Percentiles rank a stretch among this genome's conserved stretches.
Evolutionary conservation across 2,329 filamentous ascomycete species (phyloP).

Genomic region (Lecanicillium sp.): DNA sequence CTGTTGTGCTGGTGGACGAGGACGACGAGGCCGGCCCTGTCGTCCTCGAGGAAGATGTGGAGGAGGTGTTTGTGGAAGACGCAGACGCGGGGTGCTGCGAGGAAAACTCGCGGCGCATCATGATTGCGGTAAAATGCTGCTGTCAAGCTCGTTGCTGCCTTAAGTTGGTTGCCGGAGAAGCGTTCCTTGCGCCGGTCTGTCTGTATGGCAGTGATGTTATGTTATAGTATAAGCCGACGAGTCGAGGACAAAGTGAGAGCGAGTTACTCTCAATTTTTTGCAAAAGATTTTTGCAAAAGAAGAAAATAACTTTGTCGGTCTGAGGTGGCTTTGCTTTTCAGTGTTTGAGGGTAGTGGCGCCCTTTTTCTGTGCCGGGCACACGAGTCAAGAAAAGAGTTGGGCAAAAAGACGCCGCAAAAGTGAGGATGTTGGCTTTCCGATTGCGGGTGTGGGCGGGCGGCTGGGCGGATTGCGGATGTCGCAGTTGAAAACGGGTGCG

Average conservation of each 20-base stretch:
- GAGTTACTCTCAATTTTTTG: too few relatives aligned
- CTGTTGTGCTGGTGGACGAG: conserved; percentile 14
- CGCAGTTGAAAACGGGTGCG: conserved; percentile 10
- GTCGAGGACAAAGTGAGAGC: too few relatives aligned
- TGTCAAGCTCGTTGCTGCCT: not conserved
- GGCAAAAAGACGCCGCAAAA: not conserved
- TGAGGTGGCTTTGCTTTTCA: too few relatives aligned
- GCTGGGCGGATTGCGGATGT: not conserved
- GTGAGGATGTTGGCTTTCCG: conserved; percentile 7
- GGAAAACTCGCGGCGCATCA: conserved; percentile 13
- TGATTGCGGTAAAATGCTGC: not conserved
- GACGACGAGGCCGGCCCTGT: too few relatives aligned
- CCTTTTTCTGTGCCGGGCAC: not conserved
- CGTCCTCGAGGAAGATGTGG: conserved; percentile 17
- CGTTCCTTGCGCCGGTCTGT: not conserved
- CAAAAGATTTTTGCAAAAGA: too few relatives aligned
- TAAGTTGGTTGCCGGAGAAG: not conserved
- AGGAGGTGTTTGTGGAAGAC: conserved; percentile 12
- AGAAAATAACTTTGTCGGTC: too few relatives aligned
- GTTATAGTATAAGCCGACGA: too few relatives aligned
- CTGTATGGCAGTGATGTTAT: not conserved
- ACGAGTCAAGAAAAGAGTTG: not conserved
- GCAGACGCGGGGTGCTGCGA: conserved; percentile 12
- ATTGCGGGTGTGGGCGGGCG: conserved; percentile 10
- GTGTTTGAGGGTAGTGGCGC: not conserved